These are phyloP conservation scores for Sorghum bicolor DNA, from an alignment of 176 grass and related monocot species.

Conservation along the genomic window DNA sequence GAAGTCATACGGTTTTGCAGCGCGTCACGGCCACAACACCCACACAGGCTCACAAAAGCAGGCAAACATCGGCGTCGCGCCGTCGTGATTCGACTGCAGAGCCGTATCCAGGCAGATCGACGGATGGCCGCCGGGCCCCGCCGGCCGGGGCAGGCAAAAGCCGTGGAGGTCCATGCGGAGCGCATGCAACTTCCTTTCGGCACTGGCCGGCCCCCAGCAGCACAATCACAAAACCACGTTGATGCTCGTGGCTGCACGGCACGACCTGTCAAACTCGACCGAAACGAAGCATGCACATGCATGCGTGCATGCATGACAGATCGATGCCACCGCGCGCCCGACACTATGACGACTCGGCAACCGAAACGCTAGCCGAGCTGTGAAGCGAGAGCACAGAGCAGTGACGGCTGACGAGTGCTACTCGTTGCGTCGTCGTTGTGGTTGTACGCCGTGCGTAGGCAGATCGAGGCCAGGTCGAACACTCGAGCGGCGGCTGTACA, in stretches of 20 bases:
- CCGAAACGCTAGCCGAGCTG: background rate
- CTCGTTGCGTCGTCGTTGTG: background rate
- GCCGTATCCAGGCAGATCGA: background rate
- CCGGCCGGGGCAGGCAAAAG: too few relatives aligned
- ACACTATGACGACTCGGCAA: background rate
- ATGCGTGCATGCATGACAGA: background rate
- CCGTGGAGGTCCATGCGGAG: constrained; percentile 34
- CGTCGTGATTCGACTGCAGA: background rate
- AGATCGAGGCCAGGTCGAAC: background rate
- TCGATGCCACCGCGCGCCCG: background rate
- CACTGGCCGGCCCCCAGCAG: background rate
- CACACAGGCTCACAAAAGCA: too few relatives aligned
- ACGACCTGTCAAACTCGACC: background rate
- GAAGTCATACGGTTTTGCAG: background rate
- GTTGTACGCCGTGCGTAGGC: background rate
- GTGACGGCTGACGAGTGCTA: background rate
- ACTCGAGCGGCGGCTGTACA: too few relatives aligned
- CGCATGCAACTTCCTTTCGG: constrained; percentile 29
- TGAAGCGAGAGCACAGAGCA: background rate
- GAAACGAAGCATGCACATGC: background rate
- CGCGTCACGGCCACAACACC: background rate
- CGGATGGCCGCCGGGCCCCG: background rate
- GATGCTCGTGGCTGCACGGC: too few relatives aligned
- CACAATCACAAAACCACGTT: background rate
- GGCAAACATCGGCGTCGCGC: too few relatives aligned